These are phyloP conservation scores for Podospora sp. DNA, from an alignment of 495 filamentous ascomycete species.

Conservation along the genomic window DNA sequence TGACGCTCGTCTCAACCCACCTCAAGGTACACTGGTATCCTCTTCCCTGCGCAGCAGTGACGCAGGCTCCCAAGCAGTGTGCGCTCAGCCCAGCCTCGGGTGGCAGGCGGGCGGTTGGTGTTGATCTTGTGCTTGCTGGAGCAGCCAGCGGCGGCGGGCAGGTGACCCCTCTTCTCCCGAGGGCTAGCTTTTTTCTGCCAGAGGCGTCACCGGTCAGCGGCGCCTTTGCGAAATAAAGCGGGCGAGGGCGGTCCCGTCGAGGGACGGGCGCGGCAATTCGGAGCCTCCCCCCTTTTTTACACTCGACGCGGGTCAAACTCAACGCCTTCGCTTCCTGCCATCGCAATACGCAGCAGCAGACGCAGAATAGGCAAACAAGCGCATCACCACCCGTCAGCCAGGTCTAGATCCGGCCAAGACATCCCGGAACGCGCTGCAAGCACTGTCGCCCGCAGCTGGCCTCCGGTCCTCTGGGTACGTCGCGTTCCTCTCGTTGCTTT, in stretches of 20 bases:
- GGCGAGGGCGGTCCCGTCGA: neutral
- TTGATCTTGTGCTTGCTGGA: conserved; percentile 14
- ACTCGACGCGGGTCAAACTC: neutral
- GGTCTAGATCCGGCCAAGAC: conserved; percentile 6
- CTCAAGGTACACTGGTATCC: no score
- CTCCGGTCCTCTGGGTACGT: conserved; percentile 23
- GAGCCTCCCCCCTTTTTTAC: conserved; percentile 5
- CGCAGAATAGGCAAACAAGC: neutral
- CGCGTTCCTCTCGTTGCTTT: conserved; percentile 20
- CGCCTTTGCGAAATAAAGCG: neutral
- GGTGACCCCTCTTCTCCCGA: conserved; percentile 13
- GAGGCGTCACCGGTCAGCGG: conserved; percentile 3
- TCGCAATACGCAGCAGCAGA: neutral
- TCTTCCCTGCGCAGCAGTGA: neutral
- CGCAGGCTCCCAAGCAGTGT: neutral
- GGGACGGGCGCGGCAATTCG: neutral
- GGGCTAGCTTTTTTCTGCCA: conserved; percentile 6
- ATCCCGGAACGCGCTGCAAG: neutral
- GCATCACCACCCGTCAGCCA: neutral
- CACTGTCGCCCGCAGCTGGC: conserved; percentile 10
- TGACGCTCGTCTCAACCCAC: neutral
- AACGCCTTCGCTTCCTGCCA: neutral
- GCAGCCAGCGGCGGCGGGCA: conserved; percentile 11
- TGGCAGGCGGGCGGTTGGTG: conserved; percentile 13
- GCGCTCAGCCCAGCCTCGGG: conserved; percentile 5